phyloP scores from a whole-genome alignment of 192 early-diverging fungal species.

The Nowakowskiella sp. region DNA sequence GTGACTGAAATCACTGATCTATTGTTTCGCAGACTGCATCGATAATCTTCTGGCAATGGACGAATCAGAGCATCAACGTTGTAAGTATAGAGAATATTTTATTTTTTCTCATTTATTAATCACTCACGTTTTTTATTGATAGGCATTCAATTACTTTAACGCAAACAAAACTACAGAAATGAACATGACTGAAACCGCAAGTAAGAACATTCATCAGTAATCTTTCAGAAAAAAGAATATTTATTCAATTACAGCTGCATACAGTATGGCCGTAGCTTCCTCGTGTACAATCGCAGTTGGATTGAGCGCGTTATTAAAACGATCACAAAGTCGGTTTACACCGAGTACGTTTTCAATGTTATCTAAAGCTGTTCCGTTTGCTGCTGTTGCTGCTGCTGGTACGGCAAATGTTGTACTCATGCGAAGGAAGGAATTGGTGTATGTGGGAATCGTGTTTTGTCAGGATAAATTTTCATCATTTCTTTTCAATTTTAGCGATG shows the following conservation, averaged over 20 bases:
- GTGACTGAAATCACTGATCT: conserved; percentile 6
- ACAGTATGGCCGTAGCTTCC: conserved; percentile 64
- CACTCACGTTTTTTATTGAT: neutral
- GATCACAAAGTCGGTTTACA: conserved; percentile 19
- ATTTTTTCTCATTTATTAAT: neutral
- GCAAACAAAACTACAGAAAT: conserved; percentile 75
- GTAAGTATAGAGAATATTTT: neutral
- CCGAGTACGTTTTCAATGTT: conserved; percentile 25
- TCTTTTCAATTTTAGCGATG: conserved; percentile 39
- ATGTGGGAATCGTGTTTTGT: conserved; percentile 3
- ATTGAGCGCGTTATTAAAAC: conserved; percentile 54
- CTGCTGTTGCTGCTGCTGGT: conserved; percentile 71
- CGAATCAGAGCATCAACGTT: conserved; percentile 76
- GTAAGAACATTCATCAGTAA: conserved; percentile 28
- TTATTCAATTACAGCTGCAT: conserved; percentile 46
- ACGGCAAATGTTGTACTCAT: conserved; percentile 77
- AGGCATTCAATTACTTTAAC: conserved; percentile 73
- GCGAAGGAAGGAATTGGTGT: conserved; percentile 69
- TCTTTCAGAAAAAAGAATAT: neutral
- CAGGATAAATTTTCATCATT: neutral
- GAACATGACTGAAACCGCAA: conserved; percentile 61
- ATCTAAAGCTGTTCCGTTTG: conserved; percentile 53
- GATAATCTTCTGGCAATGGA: conserved; percentile 73
- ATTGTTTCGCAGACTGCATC: conserved; percentile 14
- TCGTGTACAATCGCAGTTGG: conserved; percentile 71